Evolutionary conservation across 768 basidiomycete genomes (phyloP).

Genomic region (Tricholoma matsutake): DNA sequence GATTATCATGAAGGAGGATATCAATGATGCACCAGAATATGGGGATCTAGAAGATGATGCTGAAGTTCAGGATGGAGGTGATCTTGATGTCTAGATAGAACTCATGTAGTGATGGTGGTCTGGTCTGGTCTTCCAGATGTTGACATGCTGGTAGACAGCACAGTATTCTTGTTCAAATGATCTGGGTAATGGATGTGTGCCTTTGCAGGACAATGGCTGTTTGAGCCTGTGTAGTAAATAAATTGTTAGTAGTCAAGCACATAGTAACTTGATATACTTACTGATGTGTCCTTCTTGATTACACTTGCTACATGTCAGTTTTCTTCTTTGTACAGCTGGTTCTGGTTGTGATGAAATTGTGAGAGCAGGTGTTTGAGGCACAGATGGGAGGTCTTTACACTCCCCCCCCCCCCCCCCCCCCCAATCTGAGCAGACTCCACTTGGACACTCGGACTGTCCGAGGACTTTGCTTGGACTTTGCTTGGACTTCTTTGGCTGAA

Average conservation of each 20-base stretch:
- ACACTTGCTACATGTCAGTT: not conserved
- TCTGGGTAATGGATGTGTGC: not conserved
- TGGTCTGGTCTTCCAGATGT: not conserved
- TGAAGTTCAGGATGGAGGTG: not conserved
- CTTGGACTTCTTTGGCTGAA: no score
- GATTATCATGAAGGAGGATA: not conserved
- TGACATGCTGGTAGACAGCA: not conserved
- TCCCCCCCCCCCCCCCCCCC: no score
- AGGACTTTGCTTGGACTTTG: no score
- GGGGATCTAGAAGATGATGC: not conserved
- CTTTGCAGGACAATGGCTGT: not conserved
- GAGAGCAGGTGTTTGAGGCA: not conserved
- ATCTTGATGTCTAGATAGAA: not conserved
- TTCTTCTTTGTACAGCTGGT: not conserved
- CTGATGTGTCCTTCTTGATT: not conserved
- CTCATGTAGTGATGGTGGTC: not conserved
- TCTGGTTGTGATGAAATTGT: not conserved
- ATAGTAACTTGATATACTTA: not conserved
- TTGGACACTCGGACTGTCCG: no score
- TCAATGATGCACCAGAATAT: not conserved
- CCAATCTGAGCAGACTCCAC: no score
- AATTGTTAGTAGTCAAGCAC: not conserved
- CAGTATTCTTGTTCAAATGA: not conserved
- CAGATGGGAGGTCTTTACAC: no score
- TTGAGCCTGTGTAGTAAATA: not conserved